Percentiles rank a stretch among this genome's conserved stretches.
These are phyloP conservation scores for Hawksworthiomyces lignivorus DNA, from an alignment of 2,329 filamentous ascomycete species.

Conservation along the genomic window DNA sequence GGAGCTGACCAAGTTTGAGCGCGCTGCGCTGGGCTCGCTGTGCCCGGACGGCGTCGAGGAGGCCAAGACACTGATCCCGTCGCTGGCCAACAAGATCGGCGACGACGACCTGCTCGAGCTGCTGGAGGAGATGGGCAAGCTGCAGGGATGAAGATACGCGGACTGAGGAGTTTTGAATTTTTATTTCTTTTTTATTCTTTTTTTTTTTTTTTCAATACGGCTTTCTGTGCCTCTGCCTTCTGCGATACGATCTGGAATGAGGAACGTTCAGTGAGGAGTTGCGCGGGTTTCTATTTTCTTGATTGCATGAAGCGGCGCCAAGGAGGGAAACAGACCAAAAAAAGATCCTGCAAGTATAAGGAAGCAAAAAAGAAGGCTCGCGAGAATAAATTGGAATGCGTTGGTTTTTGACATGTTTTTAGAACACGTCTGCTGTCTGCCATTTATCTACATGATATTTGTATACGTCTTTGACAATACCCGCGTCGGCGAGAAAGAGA, in stretches of 20 bases:
- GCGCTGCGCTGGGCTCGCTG: slow-evolving; percentile 82
- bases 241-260: too few species aligned
- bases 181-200: not conserved
- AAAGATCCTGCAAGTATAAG: too few species aligned
- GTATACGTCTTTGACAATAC: too few species aligned
- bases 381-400: not conserved
- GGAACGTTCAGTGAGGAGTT: too few species aligned
- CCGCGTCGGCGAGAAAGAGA: too few species aligned
- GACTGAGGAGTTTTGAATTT: too few species aligned
- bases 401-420: not conserved
- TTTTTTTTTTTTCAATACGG: not conserved
- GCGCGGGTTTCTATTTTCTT: not conserved
- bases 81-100: slow-evolving; percentile 76
- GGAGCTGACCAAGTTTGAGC: slow-evolving; percentile 84
- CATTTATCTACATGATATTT: too few species aligned
- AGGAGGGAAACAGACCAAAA: not conserved
- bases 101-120: slow-evolving; percentile 84
- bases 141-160: slow-evolving; percentile 34
- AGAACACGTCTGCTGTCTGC: too few species aligned
- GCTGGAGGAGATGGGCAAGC: slow-evolving; percentile 83
- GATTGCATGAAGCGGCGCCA: slow-evolving; percentile 7
- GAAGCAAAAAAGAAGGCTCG: not conserved
- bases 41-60: slow-evolving; percentile 92
- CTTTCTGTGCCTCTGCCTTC: too few species aligned
- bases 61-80: slow-evolving; percentile 92